Evolutionary conservation across 257 asterid genomes (phyloP).

Genomic region (Salvia rosmarinus): DNA sequence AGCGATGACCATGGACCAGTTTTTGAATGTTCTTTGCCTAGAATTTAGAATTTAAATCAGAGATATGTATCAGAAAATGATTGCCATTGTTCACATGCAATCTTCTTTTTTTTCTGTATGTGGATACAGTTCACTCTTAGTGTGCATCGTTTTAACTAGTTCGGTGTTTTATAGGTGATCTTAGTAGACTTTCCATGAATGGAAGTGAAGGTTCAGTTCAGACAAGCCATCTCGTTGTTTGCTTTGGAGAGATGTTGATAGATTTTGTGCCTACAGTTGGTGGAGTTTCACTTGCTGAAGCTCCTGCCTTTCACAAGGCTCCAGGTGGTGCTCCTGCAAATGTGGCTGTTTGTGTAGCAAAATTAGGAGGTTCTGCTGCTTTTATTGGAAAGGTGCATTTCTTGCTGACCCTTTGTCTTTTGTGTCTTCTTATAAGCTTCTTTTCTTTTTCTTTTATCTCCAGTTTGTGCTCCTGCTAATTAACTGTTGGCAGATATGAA

Average conservation of each 20-base stretch:
- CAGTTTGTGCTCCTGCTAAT: neutral
- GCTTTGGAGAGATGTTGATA: conserved; percentile 93
- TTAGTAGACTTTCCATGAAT: conserved; percentile 51
- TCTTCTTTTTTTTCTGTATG: neutral
- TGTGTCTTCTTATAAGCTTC: neutral
- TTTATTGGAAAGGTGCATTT: conserved; percentile 77
- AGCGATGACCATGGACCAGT: conserved; percentile 2
- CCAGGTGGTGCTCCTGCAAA: conserved; percentile 96
- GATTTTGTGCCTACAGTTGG: conserved; percentile 87
- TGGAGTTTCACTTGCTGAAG: conserved; percentile 94
- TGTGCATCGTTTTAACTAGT: conserved; percentile 23
- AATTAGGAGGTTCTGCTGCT: conserved; percentile 88
- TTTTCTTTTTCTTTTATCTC: neutral
- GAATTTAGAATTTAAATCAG: neutral
- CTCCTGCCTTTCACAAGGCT: conserved; percentile 85
- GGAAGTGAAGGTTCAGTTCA: conserved; percentile 42
- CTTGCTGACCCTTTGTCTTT: conserved; percentile 14
- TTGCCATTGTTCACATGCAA: neutral
- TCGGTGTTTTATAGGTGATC: conserved; percentile 50
- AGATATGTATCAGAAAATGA: neutral
- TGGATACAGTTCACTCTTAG: neutral
- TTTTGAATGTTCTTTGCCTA: neutral
- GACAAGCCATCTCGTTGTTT: conserved; percentile 57
- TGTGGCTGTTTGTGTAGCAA: conserved; percentile 83
- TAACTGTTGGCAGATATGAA: neutral